Percentiles rank a stretch among this genome's conserved stretches.
Evolutionary conservation across 495 filamentous ascomycete genomes (phyloP).

Genomic region (Penicillium coprophilum): DNA sequence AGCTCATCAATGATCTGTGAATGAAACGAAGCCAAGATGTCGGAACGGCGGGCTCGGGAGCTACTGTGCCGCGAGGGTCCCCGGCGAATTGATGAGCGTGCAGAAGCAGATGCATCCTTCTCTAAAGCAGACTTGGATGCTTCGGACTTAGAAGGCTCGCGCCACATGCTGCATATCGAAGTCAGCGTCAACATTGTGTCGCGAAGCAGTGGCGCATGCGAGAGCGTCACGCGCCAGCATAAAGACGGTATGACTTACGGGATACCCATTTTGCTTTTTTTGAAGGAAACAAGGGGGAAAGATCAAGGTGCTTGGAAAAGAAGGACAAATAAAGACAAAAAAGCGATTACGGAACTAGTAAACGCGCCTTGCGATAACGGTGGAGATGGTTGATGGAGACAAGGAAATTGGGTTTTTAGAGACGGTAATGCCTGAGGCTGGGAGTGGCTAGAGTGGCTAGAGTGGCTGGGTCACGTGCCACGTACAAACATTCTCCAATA

Average conservation of each 20-base stretch:
- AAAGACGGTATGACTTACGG: slow-evolving; percentile 59
- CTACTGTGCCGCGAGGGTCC: slow-evolving; percentile 33
- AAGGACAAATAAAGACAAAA: slow-evolving; percentile 8
- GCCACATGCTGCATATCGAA: slow-evolving; percentile 51
- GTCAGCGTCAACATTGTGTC: slow-evolving; percentile 29
- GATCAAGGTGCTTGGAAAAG: slow-evolving; percentile 28
- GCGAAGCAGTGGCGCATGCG: slow-evolving; percentile 33
- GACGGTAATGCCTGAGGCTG: neutral
- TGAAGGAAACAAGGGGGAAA: neutral
- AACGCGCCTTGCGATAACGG: slow-evolving; percentile 23
- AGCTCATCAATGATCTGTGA: slow-evolving; percentile 48
- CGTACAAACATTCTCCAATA: neutral
- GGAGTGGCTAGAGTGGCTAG: neutral
- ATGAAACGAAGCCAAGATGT: slow-evolving; percentile 34
- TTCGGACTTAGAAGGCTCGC: slow-evolving; percentile 49
- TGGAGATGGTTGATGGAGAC: slow-evolving; percentile 17
- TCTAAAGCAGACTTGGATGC: slow-evolving; percentile 58
- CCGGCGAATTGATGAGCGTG: slow-evolving; percentile 70
- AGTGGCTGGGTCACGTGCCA: neutral
- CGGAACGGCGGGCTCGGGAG: slow-evolving; percentile 34
- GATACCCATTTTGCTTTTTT: slow-evolving; percentile 65
- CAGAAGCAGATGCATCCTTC: slow-evolving; percentile 55
- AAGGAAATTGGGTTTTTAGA: slow-evolving; percentile 9
- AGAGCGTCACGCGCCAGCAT: slow-evolving; percentile 18
- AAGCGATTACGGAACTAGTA: slow-evolving; percentile 8